A percentile compares a stretch with the other conserved stretches of the same genome.
Evolutionary conservation across 768 basidiomycete species (phyloP).

Genomic region (Aureoboletus auriporus): DNA sequence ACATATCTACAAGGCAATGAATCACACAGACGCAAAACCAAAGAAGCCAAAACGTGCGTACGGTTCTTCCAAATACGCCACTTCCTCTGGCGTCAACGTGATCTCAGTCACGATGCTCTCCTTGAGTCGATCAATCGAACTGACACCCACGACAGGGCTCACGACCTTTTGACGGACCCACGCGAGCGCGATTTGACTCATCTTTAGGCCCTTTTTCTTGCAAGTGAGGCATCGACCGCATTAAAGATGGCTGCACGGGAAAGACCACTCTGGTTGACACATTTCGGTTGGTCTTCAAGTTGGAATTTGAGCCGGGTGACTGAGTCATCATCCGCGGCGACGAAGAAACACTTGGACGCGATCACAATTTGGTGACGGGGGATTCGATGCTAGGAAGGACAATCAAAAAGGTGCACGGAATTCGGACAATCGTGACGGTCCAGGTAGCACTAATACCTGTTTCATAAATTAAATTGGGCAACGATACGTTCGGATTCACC

Average conservation of each 20-base stretch:
- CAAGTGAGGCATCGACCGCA: constrained; percentile 34
- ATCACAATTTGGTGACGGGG: constrained; percentile 32
- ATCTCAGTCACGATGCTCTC: constrained; percentile 22
- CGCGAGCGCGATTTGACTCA: constrained; percentile 37
- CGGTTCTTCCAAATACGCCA: constrained; percentile 29
- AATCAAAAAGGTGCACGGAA: background rate
- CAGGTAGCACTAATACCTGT: constrained; percentile 6
- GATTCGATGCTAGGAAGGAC: constrained; percentile 22
- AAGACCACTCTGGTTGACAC: constrained; percentile 32
- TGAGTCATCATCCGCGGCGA: constrained; percentile 9
- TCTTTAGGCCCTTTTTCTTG: constrained; percentile 27
- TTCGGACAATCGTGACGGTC: too few species aligned
- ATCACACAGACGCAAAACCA: background rate
- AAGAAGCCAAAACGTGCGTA: constrained; percentile 4
- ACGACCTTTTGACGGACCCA: constrained; percentile 30
- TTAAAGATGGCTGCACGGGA: constrained; percentile 37
- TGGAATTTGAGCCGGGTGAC: background rate
- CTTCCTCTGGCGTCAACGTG: constrained; percentile 19
- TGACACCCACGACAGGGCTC: constrained; percentile 44
- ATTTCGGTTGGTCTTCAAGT: constrained; percentile 10
- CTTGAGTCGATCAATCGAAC: constrained; percentile 27
- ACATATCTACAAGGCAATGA: constrained; percentile 9
- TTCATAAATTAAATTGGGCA: constrained; percentile 35
- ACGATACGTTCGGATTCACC: constrained; percentile 18
- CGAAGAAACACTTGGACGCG: background rate